Base-by-base conservation (phyloP, 768 basidiomycete species). In the Tubosaeta sp. region DNA sequence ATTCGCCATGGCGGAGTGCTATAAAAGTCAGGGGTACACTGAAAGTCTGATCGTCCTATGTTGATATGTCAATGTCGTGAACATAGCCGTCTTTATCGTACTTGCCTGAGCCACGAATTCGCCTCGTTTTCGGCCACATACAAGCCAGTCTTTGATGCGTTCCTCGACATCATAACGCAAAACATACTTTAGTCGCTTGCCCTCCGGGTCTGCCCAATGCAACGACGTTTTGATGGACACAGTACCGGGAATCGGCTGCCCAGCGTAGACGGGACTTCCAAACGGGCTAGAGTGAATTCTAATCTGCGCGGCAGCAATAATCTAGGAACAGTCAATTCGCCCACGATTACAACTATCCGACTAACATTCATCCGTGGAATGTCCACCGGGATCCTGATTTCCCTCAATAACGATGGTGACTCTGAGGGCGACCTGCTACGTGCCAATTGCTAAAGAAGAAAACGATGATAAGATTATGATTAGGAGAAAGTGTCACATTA, bases 101-200 rank as follows among this genome's bases (percentile, higher is more conserved):
- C 82, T 46, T 60, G 90, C 94, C 70, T 73, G 76, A 3, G 87
- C 89, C 16, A 76, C 48, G 59, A 90, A 94, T 58, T 88, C 87
- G 1, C 93, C 94, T 46, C 87, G 82, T 69, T 94, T 95, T 36
- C 78, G 77, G 9, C 94, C 94, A 53, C 90, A 88, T 9, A 97
- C 81, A 3, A 96, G 74, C 94, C 94, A 97, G 57, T 90, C 87
- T 44, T 82, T 83, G 16, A 83, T 77, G 67, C 83, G 77, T 57
- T 92, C 90, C 51, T 89, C 83, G 14, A 96, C 75, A 56, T 94
- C 90, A 62, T 87, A 97, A 32, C 84, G 78, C 69, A 94, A 76
- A 35, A 69, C 61, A 62, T 84, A 86, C 48, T 66, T 68, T 19
- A 65, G 69, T 25, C 66, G 57, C 61, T 77, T 69, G 29, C 66